phyloP scores from a whole-genome alignment of 768 basidiomycete species.

The Tremella mesenterica region DNA sequence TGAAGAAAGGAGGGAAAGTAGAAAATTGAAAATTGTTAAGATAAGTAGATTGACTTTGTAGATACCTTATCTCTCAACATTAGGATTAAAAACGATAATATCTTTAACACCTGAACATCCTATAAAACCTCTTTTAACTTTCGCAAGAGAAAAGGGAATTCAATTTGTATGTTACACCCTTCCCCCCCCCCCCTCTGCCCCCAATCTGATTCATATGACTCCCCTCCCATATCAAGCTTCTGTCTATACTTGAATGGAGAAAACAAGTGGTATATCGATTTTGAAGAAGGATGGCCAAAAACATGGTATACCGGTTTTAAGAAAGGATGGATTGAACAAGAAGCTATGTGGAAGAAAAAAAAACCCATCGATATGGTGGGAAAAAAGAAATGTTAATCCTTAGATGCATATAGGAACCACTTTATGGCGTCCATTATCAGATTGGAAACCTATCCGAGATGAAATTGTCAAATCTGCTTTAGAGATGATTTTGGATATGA shows the following conservation, averaged over 20 bases:
- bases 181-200: neutral
- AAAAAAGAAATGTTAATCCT: no score
- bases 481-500: slow-evolving; percentile 31
- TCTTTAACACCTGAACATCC: slow-evolving; percentile 40
- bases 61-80: slow-evolving; percentile 33
- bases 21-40: neutral
- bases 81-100: slow-evolving; percentile 34
- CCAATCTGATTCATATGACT: neutral
- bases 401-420: slow-evolving; percentile 37
- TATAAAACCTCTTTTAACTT: slow-evolving; percentile 28
- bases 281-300: neutral
- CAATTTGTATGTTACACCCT: slow-evolving; percentile 36
- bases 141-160: slow-evolving; percentile 16
- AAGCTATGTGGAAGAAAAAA: no score
- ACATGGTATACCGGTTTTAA: no score
- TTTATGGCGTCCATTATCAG: slow-evolving; percentile 25
- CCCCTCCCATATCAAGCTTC: neutral
- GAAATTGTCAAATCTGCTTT: slow-evolving; percentile 37
- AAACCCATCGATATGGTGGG: no score
- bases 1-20: neutral
- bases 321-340: no score
- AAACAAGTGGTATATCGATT: neutral
- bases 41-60: slow-evolving; percentile 10
- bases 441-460: slow-evolving; percentile 40
- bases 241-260: neutral